Evolutionary conservation across 345 rosid genomes (phyloP), one percentile per base, ranked within the genome.

Genomic region (Ricinus communis): DNA sequence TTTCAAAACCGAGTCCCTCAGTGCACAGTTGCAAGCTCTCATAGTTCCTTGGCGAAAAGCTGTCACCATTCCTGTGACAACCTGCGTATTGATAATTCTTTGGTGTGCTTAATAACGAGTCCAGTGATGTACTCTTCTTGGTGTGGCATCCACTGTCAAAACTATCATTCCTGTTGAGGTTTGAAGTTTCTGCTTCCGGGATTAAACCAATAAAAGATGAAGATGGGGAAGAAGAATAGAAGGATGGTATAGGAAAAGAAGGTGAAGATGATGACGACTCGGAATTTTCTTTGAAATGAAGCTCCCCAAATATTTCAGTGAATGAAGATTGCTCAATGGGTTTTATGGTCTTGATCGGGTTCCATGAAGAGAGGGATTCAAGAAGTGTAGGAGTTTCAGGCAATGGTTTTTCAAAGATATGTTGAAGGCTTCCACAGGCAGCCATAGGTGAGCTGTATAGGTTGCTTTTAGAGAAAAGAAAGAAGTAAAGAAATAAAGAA

Each of bases 1-100:
- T 94, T 79, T 94, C 96, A 38, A 86, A 91, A 27, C 96, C 97
- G 9, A 91, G 85, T 41, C 98, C 95, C 77, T 94, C 97, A 0
- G 97, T 91, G 82, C 98, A 94, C 1, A 91, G 84, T 61, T 94
- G 97, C 66, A 94, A 76, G 75, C 85, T 83, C 65, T 82, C 88
- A 9, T 69, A 79, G 71, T 77, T 81, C 86, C 71, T 77, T 0
- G 81, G 71, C 0, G 85, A 71, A 30, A 78, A 78, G 68, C 77
- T 72, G 15, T 75, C 83, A 27, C 87, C 84, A 40, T 70, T 87
- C 65, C 47, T 79, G 65, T 77, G 78, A 63, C 67, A 56, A 4
- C 68, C 36, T 5, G 72, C 50, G 74, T 71, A 67, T 8, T 31
- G 73, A 40, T 43, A 57, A 41, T 62, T 68, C 69, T 64, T 65